Evolutionary conservation across 106 monocot genomes (phyloP), one percentile per base, ranked within the genome.

Genomic region (Chionographis japonica): DNA sequence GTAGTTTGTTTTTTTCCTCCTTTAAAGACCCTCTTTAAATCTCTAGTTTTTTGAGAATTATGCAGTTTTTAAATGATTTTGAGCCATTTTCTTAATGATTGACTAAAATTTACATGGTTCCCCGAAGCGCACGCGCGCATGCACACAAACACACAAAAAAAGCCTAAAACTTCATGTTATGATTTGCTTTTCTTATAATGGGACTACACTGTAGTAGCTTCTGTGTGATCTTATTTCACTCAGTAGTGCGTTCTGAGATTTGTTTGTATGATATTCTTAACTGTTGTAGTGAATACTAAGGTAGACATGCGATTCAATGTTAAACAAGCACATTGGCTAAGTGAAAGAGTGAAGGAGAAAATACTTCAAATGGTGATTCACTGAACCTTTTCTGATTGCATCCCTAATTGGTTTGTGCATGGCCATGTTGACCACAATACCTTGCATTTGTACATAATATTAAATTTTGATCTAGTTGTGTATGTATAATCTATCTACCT

Each of bases 251-350:
- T 52, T 53, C 12, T 53, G 6, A 36, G 54, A 38, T 52, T 50
- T 37, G 16, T 66, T 58, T 57, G 9, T 37, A 66, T 18, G 8
- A 73, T 65, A 27, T 55, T n/a, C 6, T 56, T 43, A 13, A 40
- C 13, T 66, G 12, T 76, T 86, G 69, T 92, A 97, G 95, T 97
- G 65, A 97, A 92, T 73, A 92, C 95, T 58, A 97, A 97, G 80
- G 95, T 92, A 37, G 95, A 97, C 57, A 97, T 97, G 95, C 88
- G 95, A 11, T 92, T 97, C 72, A 92, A 97, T 87, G 89, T 97
- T 39, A 78, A 83, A 55, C 66, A 86, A 62, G 92, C 95, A 50
- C 69, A 87, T 84, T 97, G 95, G 95, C 59, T 97, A 49, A 80
- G 78, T 61, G 92, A 97, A 62, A 81, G 92, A 86, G 68, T 92